Base-by-base conservation (phyloP, 2,329 filamentous ascomycete species). In the Dichotomopilus funicola region DNA sequence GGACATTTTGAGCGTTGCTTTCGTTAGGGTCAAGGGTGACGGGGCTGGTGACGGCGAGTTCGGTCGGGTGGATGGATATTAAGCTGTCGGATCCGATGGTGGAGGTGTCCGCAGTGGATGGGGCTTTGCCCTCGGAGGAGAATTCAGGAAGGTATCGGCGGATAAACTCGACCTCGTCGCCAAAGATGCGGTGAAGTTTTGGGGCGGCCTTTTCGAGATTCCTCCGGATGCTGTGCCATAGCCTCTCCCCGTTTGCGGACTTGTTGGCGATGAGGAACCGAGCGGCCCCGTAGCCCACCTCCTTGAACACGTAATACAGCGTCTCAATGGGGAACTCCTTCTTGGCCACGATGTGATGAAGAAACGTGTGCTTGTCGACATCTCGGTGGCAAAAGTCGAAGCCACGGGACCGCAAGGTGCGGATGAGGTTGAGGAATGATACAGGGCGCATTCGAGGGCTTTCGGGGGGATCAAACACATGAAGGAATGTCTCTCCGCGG, bases 61-160 rank as follows among this genome's bases (percentile, higher is more conserved):
- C 55, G 36, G 54, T 51, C 6, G 53, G 59, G 54, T 59, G 59
- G 27, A 61, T 51, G 1, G 61, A 63, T 4, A 58, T 53, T 12
- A 54, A 40, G 41, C 60, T 57, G 34, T 62, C 63, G 36, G 62
- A 64, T n/a, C 58, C 61, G 49, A 59, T 57, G 12, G 62, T 64
- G 7, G 61, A 61, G 1, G 57, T 57, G 52, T 64, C 62, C 9
- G 57, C 57, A 6, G 61, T 63, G 1, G 61, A 63, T 1, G 61
- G 59, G 2, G 59, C 56, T 9, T 58, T 59, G 27, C 58, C 58
- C 5, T 64, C 61, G 37, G 56, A 55, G 38, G 56, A 56, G 41
- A 65, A 65, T 38, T 65, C 63, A 49, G 63, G 63, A 4, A 65
- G 60, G 31, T 65, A 65, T 11, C 63, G 61, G 12, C 63, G 61